Percentiles rank a stretch among this genome's conserved stretches.
Conservation (phyloP, 768 basidiomycete genomes). For the Sporobolomyces roseus region DNA sequence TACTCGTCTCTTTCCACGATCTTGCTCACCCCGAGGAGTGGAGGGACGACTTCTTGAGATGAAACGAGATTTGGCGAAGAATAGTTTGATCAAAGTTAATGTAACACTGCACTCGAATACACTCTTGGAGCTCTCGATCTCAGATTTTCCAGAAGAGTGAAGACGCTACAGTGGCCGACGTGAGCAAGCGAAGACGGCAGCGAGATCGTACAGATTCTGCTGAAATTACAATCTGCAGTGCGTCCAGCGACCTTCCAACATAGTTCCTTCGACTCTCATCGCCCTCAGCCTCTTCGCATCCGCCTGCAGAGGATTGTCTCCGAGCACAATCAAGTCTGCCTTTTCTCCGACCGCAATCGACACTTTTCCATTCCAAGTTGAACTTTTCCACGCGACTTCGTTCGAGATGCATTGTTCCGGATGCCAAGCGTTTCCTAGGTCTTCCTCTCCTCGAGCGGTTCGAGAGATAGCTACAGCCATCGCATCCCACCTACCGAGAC, state of each 20-base stretch:
- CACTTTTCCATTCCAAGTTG: slow-evolving; percentile 41
- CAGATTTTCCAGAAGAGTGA: too few species aligned
- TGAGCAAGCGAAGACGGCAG: too few species aligned
- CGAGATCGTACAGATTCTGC: neutral
- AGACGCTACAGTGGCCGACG: too few species aligned
- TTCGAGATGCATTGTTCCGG: slow-evolving; percentile 43
- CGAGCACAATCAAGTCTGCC: slow-evolving; percentile 41
- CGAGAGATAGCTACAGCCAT: slow-evolving; percentile 39
- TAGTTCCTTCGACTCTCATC: slow-evolving; percentile 41
- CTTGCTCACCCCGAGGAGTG: too few species aligned
- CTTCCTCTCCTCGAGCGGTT: slow-evolving; percentile 27
- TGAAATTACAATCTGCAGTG: slow-evolving; percentile 6
- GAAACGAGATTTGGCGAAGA: too few species aligned
- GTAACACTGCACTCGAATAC: too few species aligned
- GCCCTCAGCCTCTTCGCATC: slow-evolving; percentile 37
- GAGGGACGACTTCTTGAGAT: too few species aligned
- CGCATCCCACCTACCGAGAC: slow-evolving; percentile 26
- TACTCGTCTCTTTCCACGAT: too few species aligned
- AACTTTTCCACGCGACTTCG: slow-evolving; percentile 39
- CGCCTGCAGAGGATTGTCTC: slow-evolving; percentile 35
- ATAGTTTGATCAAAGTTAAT: too few species aligned
- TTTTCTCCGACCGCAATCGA: slow-evolving; percentile 35
- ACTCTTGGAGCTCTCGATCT: too few species aligned
- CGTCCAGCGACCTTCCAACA: slow-evolving; percentile 45
- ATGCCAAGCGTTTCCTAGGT: slow-evolving; percentile 33